Percentiles rank a stretch among this genome's conserved stretches.
Conservation (phyloP, 768 basidiomycete genomes). For the Rhodotorula graminis region DNA sequence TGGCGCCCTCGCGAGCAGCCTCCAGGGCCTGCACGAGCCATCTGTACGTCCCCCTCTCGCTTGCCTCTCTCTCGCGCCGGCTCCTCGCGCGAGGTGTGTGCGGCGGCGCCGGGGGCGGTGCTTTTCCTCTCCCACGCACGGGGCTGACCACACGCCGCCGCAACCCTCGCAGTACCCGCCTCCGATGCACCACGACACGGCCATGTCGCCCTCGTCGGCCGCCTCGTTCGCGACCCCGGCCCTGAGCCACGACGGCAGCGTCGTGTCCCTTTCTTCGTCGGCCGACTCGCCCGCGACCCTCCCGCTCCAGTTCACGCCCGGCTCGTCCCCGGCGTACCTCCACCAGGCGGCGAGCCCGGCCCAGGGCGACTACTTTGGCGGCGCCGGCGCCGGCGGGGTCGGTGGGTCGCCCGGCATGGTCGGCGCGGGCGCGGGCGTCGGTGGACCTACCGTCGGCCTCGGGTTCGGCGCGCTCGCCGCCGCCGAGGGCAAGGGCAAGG, state of each 20-base stretch:
- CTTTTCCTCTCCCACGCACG: no score
- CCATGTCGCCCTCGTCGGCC: conserved; percentile 1
- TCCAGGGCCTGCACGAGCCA: neutral
- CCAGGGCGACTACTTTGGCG: neutral
- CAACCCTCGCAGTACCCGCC: conserved; percentile 13
- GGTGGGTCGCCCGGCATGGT: no score
- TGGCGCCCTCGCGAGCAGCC: no score
- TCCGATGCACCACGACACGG: conserved; percentile 1
- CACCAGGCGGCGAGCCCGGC: neutral
- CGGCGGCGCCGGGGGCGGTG: no score
- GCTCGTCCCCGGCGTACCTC: neutral
- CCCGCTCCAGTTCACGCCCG: neutral
- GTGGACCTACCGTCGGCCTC: neutral
- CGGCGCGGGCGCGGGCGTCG: no score
- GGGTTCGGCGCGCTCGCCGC: neutral
- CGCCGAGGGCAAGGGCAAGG: neutral
- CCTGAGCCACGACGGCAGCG: neutral
- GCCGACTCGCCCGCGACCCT: neutral
- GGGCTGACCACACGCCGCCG: no score
- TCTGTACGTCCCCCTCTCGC: neutral
- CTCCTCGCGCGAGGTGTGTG: no score
- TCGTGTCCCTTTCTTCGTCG: neutral
- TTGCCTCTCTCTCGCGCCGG: neutral
- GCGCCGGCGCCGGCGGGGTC: no score
- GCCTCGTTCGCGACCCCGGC: conserved; percentile 2